A percentile compares a stretch with the other conserved stretches of the same genome.
Evolutionary conservation across 768 basidiomycete species (phyloP).

Genomic region (Panaeolus cyanescens): DNA sequence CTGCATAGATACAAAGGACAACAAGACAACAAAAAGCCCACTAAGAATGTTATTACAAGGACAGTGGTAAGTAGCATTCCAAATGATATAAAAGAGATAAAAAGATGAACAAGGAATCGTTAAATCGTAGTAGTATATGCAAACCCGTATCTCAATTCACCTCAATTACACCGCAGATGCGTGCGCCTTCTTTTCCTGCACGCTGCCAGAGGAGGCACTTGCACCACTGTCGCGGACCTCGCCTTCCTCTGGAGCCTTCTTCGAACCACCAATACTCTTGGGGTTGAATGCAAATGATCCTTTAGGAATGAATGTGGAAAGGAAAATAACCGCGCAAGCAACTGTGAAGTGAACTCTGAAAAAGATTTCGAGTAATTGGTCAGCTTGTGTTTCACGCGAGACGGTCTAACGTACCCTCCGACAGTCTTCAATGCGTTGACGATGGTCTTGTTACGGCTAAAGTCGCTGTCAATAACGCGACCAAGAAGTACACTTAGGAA

Average conservation of each 20-base stretch:
- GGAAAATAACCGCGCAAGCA: conserved; percentile 26
- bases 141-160: neutral
- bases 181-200: neutral
- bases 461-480: conserved; percentile 31
- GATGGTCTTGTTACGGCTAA: conserved; percentile 20
- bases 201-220: neutral
- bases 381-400: neutral
- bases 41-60: too few relatives aligned
- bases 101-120: too few relatives aligned
- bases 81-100: too few relatives aligned
- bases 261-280: conserved; percentile 21
- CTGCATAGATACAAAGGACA: too few relatives aligned
- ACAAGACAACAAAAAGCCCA: too few relatives aligned
- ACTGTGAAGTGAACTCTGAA: conserved; percentile 30
- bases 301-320: conserved; percentile 29
- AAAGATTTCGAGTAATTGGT: neutral
- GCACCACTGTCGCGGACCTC: neutral
- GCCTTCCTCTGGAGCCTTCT: neutral
- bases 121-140: too few relatives aligned
- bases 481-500: conserved; percentile 30
- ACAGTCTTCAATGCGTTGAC: conserved; percentile 21
- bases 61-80: too few relatives aligned
- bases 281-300: conserved; percentile 33
- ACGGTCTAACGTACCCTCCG: conserved; percentile 24
- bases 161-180: neutral